Evolutionary conservation across 2,329 filamentous ascomycete genomes (phyloP).

Genomic region (Geosmithia putterillii): DNA sequence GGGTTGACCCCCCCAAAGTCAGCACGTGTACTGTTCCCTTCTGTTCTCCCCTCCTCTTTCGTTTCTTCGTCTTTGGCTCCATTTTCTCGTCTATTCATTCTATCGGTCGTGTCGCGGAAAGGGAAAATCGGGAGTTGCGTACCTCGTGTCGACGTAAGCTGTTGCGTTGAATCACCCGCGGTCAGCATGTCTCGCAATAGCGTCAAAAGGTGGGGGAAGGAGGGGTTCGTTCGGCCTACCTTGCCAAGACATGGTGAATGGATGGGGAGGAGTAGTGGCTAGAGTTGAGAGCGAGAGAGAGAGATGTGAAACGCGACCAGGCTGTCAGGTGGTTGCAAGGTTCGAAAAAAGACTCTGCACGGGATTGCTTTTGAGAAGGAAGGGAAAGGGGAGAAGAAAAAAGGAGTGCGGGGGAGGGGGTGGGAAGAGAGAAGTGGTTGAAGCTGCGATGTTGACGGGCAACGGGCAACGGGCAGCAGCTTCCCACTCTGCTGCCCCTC

Average conservation of each 20-base stretch:
- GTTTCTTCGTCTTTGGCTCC: background rate
- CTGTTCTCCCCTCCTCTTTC: background rate
- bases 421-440: background rate
- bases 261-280: background rate
- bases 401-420: background rate
- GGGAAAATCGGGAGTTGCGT: slow-evolving; percentile 9
- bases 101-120: background rate
- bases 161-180: slow-evolving; percentile 2
- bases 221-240: slow-evolving; percentile 3
- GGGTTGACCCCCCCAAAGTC: too few species aligned
- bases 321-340: background rate
- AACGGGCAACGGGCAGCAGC: background rate
- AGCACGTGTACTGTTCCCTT: too few species aligned
- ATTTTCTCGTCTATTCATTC: background rate
- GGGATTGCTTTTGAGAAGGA: background rate
- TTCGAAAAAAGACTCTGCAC: background rate
- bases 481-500: background rate
- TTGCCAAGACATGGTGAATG: slow-evolving; percentile 7
- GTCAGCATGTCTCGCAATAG: background rate
- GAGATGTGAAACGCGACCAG: background rate
- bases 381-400: background rate
- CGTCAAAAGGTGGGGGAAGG: slow-evolving; percentile 1
- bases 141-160: slow-evolving; percentile 43
- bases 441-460: background rate
- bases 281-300: background rate